Percentiles rank a stretch among this genome's conserved stretches.
phyloP scores from a whole-genome alignment of 2,329 filamentous ascomycete genomes.

The Phyllosticta capitalensis region DNA sequence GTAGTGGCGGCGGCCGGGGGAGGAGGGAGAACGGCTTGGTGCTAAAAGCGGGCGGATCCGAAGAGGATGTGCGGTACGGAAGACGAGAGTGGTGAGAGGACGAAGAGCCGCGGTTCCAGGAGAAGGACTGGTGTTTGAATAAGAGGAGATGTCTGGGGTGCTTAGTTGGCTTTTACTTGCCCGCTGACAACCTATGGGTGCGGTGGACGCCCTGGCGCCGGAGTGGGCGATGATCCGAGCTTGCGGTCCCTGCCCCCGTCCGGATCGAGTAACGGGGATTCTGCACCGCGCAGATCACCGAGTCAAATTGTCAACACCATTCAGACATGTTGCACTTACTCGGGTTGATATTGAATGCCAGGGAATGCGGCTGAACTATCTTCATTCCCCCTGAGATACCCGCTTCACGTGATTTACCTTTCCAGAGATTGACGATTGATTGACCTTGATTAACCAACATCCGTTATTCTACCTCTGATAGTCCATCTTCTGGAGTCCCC shows the following conservation, averaged over 20 bases:
- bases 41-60: neutral
- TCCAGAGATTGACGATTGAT: no score
- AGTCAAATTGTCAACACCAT: neutral
- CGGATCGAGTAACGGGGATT: neutral
- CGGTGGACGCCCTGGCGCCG: neutral
- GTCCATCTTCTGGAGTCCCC: neutral
- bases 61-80: neutral
- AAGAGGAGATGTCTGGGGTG: neutral
- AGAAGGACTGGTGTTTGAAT: neutral
- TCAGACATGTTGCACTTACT: neutral
- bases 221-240: neutral
- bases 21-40: slow-evolving; percentile 1
- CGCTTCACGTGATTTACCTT: neutral
- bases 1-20: slow-evolving; percentile 6
- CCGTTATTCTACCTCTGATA: neutral
- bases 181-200: neutral
- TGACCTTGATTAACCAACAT: neutral
- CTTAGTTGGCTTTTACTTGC: slow-evolving; percentile 8
- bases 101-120: neutral
- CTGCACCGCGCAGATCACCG: neutral
- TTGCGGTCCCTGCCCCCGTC: neutral
- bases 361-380: neutral
- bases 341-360: neutral
- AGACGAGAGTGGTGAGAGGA: slow-evolving; percentile 2
- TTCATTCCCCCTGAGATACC: neutral